Evolutionary conservation across 2,329 filamentous ascomycete species (phyloP).

Genomic region (Scytalidium sp.): DNA sequence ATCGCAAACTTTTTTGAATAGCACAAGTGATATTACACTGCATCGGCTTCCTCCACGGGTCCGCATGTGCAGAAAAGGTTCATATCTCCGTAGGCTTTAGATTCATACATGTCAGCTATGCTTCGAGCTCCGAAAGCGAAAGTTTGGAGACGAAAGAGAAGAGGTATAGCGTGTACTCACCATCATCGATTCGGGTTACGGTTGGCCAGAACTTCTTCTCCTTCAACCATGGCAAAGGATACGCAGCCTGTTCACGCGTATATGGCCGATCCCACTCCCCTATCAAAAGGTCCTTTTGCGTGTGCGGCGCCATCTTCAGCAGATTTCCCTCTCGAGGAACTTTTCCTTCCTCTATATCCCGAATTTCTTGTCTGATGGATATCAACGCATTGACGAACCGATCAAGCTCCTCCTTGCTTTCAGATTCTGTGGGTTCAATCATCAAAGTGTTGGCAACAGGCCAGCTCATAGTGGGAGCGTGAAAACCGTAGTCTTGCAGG

Average conservation of each 20-base stretch:
- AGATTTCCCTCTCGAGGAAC: slow-evolving; percentile 76
- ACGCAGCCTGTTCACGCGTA: slow-evolving; percentile 77
- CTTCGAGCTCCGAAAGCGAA: background rate
- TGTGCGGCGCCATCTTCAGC: slow-evolving; percentile 86
- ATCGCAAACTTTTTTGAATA: background rate
- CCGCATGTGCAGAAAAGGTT: slow-evolving; percentile 96
- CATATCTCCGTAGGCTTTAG: slow-evolving; percentile 76
- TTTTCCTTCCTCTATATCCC: slow-evolving; percentile 75
- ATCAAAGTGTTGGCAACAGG: slow-evolving; percentile 93
- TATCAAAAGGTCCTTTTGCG: slow-evolving; percentile 72
- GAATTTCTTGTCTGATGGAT: slow-evolving; percentile 81
- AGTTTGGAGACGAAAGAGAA: slow-evolving; percentile 11
- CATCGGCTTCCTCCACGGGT: slow-evolving; percentile 59
- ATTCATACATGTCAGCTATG: slow-evolving; percentile 12
- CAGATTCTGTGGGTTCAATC: slow-evolving; percentile 96
- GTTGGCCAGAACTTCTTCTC: slow-evolving; percentile 99
- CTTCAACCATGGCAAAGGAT: slow-evolving; percentile 75
- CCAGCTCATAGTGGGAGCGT: slow-evolving; percentile 96
- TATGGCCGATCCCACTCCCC: slow-evolving; percentile 83
- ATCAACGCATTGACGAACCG: slow-evolving; percentile 90
- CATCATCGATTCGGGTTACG: slow-evolving; percentile 83
- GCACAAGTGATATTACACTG: slow-evolving; percentile 5
- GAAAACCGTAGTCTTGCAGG: slow-evolving; percentile 95
- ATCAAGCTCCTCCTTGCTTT: slow-evolving; percentile 89
- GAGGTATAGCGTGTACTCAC: slow-evolving; percentile 56